Evolutionary conservation across 371 early-diverging fungal genomes (phyloP).

Genomic region (Fennellomyces sp.): DNA sequence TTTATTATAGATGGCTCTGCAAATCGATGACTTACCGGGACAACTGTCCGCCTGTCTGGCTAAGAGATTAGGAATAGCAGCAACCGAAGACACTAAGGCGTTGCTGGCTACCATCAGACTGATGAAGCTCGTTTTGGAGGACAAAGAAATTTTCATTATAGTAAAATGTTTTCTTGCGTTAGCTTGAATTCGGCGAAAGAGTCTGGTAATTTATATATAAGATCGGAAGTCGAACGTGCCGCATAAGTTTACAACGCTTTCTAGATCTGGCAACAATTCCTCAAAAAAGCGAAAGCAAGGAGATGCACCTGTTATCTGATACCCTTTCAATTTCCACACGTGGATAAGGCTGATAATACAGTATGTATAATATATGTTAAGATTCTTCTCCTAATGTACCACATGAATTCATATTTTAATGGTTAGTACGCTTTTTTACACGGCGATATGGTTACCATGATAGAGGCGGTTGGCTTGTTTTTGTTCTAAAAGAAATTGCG

Average conservation of each 20-base stretch:
- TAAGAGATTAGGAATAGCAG: not conserved
- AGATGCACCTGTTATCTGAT: not conserved
- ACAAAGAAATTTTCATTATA: not conserved
- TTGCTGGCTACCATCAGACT: not conserved
- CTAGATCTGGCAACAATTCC: not conserved
- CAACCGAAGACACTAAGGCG: not conserved
- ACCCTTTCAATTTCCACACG: not conserved
- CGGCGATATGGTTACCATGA: not conserved
- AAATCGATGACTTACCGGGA: not conserved
- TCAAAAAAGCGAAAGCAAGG: not conserved
- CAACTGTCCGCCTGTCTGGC: constrained; percentile 2
- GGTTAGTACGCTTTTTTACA: not conserved
- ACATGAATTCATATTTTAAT: not conserved
- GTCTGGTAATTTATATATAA: too few species aligned
- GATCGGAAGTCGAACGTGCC: not conserved
- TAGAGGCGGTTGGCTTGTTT: too few species aligned
- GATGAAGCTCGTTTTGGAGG: not conserved
- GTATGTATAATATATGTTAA: not conserved
- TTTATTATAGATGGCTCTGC: not conserved
- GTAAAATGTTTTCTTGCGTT: not conserved
- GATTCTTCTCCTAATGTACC: not conserved
- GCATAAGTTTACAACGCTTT: not conserved
- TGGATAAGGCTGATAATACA: not conserved
- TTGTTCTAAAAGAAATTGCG: not conserved
- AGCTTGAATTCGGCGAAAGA: too few species aligned